Percentiles rank a stretch among this genome's conserved stretches.
Conservation (phyloP, 1,139 yeast genomes). For the Schizosaccharomyces versatilis region DNA sequence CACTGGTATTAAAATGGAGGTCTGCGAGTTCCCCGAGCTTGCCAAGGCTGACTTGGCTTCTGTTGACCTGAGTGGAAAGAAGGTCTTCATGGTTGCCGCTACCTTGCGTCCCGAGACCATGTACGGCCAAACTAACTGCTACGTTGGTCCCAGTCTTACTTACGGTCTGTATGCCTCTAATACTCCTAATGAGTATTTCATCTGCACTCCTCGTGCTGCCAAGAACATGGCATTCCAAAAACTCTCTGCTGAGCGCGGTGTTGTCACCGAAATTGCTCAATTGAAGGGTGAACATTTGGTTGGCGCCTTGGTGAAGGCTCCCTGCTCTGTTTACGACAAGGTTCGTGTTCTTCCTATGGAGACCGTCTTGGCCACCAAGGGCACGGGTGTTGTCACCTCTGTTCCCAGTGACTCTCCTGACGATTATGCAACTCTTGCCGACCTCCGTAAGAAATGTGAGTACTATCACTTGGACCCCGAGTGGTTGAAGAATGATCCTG, state of each 20-base stretch:
- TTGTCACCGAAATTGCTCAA: conserved; percentile 35
- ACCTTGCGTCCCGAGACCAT: conserved; percentile 96
- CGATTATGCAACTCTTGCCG: conserved; percentile 70
- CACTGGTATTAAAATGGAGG: conserved; percentile 69
- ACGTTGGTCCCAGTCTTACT: conserved; percentile 80
- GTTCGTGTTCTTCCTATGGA: conserved; percentile 91
- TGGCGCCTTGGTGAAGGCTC: conserved; percentile 76
- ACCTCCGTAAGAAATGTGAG: conserved; percentile 73
- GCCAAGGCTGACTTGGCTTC: conserved; percentile 32
- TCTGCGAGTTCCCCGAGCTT: conserved; percentile 34
- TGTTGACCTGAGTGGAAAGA: conserved; percentile 26
- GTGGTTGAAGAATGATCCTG: conserved; percentile 62
- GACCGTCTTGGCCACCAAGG: conserved; percentile 79
- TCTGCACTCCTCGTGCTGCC: conserved; percentile 91
- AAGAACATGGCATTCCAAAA: conserved; percentile 94
- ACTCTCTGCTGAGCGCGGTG: conserved; percentile 72
- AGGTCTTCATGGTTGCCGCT: conserved; percentile 74
- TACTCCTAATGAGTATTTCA: conserved; percentile 42
- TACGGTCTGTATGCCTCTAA: conserved; percentile 87
- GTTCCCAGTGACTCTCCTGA: conserved; percentile 98
- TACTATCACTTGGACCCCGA: conserved; percentile 65
- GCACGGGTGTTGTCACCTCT: conserved; percentile 97
- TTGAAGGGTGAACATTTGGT: conserved; percentile 54
- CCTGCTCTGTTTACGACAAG: conserved; percentile 47
- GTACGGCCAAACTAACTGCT: conserved; percentile 97